A percentile compares a stretch with the other conserved stretches of the same genome.
phyloP scores from a whole-genome alignment of 73 alveolate genomes.

The Stentor coeruleus region DNA sequence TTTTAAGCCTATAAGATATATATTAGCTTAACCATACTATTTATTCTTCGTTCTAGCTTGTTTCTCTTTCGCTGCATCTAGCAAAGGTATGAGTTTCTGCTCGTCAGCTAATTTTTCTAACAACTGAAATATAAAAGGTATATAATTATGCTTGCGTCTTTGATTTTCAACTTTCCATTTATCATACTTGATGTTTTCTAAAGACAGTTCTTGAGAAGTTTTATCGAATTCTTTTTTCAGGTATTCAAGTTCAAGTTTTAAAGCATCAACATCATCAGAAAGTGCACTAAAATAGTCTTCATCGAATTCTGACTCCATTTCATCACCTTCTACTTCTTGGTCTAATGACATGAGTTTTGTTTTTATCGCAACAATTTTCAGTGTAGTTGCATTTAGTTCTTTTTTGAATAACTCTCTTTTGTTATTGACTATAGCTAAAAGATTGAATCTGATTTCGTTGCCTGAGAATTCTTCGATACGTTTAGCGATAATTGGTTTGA shows the following conservation, averaged over 20 bases:
- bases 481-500: conserved; percentile 49
- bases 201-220: conserved; percentile 28
- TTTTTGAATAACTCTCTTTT: conserved; percentile 48
- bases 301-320: conserved; percentile 44
- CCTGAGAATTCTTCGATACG: conserved; percentile 57
- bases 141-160: conserved; percentile 77
- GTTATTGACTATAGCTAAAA: conserved; percentile 69
- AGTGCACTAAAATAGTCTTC: conserved; percentile 40
- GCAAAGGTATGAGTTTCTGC: conserved; percentile 53
- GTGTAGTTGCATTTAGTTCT: conserved; percentile 19
- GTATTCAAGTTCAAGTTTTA: conserved; percentile 36
- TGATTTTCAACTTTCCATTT: conserved; percentile 80
- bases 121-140: conserved; percentile 74
- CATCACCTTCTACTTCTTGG: conserved; percentile 26
- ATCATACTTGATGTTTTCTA: conserved; percentile 56
- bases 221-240: conserved; percentile 26
- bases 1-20: no score
- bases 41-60: conserved; percentile 56
- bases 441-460: conserved; percentile 77
- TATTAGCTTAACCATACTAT: neutral
- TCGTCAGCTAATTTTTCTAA: conserved; percentile 69
- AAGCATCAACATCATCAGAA: conserved; percentile 45
- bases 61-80: conserved; percentile 66
- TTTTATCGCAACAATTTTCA: conserved; percentile 13
- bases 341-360: conserved; percentile 27